phyloP scores from a whole-genome alignment of 345 rosid species.

The Ricinus communis region DNA sequence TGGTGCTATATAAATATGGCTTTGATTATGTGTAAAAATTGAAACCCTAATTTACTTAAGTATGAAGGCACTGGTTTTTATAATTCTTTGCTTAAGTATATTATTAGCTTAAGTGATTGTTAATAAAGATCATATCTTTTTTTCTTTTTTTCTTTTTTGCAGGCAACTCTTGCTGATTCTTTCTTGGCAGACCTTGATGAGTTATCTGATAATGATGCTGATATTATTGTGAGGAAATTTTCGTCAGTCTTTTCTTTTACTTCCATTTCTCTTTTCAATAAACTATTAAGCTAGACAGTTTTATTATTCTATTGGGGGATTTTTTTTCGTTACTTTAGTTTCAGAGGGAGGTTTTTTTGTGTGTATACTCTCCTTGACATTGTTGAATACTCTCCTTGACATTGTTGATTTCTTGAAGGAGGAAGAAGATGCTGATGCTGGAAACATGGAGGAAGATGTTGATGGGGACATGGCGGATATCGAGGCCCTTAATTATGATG shows the following conservation, averaged over 20 bases:
- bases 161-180: constrained; percentile 93
- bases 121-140: background rate
- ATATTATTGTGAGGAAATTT: constrained; percentile 43
- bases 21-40: too few species aligned
- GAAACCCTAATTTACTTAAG: too few species aligned
- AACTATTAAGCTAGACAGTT: background rate
- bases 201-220: constrained; percentile 87
- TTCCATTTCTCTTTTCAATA: too few species aligned
- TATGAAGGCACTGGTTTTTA: too few species aligned
- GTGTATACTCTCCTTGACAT: too few species aligned
- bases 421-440: constrained; percentile 60
- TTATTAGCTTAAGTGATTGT: too few species aligned
- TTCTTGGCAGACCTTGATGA: constrained; percentile 96
- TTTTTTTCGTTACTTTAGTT: background rate
- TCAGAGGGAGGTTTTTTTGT: too few species aligned
- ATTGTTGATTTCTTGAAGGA: constrained; percentile 40
- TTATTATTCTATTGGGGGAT: background rate
- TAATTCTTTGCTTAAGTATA: too few species aligned
- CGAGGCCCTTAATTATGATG: constrained; percentile 80
- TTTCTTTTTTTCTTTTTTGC: constrained; percentile 19
- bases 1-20: too few species aligned
- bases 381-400: background rate
- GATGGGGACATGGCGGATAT: constrained; percentile 76
- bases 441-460: constrained; percentile 74
- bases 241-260: background rate